Base-by-base conservation (phyloP, 257 asterid genomes). In the Parsonsia alboflavescens region DNA sequence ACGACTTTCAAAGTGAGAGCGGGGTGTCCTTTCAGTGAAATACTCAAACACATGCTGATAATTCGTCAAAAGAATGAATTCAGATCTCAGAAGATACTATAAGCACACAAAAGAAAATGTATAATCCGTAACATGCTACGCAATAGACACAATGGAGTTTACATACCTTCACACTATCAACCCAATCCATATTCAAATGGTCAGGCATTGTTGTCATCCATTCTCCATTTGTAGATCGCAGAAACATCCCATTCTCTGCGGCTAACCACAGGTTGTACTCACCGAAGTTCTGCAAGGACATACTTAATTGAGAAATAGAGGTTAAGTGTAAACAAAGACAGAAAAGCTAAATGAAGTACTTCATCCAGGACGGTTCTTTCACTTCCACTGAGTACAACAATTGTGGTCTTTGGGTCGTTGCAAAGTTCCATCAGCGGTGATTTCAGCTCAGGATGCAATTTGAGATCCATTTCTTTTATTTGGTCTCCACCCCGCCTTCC, bases 201-300 rank as follows among this genome's bases (percentile, higher is more conserved):
- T 94, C 99, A 21, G 99, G 99, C 99, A 94, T 92, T 6, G 99
- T 92, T 28, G 99, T 94, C 99, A 92, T 94, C 99, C 99, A 94
- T 33, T 82, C 87, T 59, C 97, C 93, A 53, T 75, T 88, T 21
- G 98, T 90, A 50, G 93, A 86, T 71, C 99, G 89, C 74, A 94
- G 86, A 82, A 94, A 94, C 99, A 94, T 92, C 74, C 99, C 99
- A 76, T 94, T 89, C 78, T 92, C 99, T 21, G 99, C 99, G 70
- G 99, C 99, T 81, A 94, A 79, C 99, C 99, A 94, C 93, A 92
- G 85, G 84, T 92, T 86, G 85, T 80, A 92, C 86, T 86, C 91
- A 76, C 89, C 89, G 58, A 94, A 92, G 82, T 89, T 89, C 99
- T 94, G 90, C 85, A 85, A 80, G 79, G 75, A 80, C 73, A 75